phyloP scores from a whole-genome alignment of 192 early-diverging fungal genomes.

The Backusella parvicylindrica region DNA sequence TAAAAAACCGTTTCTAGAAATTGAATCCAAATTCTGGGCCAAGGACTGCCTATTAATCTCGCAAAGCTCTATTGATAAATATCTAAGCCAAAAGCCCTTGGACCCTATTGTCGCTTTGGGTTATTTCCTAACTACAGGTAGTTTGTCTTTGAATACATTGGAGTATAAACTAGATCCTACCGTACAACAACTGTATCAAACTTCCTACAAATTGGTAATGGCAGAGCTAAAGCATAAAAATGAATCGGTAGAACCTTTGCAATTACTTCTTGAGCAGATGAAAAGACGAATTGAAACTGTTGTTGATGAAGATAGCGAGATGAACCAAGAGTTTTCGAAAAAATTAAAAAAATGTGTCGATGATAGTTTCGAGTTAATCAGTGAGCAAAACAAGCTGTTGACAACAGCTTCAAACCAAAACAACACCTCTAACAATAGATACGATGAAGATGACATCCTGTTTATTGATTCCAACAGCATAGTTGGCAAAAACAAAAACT shows the following conservation, averaged over 20 bases:
- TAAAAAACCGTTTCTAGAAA: not conserved
- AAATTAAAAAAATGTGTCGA: no score
- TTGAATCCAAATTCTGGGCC: not conserved
- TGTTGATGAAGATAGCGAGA: not conserved
- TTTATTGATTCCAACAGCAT: conserved; percentile 1
- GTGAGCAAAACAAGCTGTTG: not conserved
- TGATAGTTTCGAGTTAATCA: not conserved
- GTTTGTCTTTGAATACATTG: not conserved
- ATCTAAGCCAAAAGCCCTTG: not conserved
- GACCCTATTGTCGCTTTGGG: not conserved
- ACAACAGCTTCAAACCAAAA: not conserved
- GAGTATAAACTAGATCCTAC: not conserved
- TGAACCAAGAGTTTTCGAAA: not conserved
- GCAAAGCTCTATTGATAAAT: not conserved
- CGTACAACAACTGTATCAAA: no score
- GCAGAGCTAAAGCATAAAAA: not conserved
- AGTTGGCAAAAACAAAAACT: conserved; percentile 6
- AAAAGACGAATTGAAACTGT: not conserved
- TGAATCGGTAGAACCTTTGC: not conserved
- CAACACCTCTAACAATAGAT: not conserved
- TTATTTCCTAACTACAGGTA: not conserved
- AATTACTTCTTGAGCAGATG: not conserved
- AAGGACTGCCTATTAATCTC: not conserved
- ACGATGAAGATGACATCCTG: not conserved
- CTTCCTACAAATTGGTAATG: not conserved